phyloP scores from a whole-genome alignment of 2,329 filamentous ascomycete genomes.

The Epichloe gansuensis region DNA sequence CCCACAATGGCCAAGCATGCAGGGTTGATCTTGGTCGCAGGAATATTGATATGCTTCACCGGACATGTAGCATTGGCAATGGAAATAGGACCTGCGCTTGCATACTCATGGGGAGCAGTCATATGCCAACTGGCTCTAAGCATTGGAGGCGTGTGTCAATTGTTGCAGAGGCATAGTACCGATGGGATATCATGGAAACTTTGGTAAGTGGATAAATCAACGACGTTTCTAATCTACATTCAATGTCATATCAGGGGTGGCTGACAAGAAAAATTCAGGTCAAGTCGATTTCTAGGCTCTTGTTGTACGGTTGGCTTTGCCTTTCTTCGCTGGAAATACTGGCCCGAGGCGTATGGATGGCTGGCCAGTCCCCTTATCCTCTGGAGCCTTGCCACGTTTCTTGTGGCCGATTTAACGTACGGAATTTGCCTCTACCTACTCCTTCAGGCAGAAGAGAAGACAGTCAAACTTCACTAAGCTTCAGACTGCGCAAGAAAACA shows the following conservation, averaged over 20 bases:
- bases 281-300: slow-evolving; percentile 8
- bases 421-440: slow-evolving; percentile 5
- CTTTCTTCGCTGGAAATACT: slow-evolving; percentile 7
- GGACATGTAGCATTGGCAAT: slow-evolving; percentile 9
- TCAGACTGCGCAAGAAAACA: neutral
- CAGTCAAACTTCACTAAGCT: neutral
- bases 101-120: slow-evolving; percentile 10
- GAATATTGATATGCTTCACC: slow-evolving; percentile 6
- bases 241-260: too few species aligned
- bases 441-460: neutral
- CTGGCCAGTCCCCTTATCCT: slow-evolving; percentile 5
- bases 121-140: slow-evolving; percentile 8
- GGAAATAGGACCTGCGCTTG: slow-evolving; percentile 8
- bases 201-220: slow-evolving; percentile 4
- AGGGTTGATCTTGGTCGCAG: slow-evolving; percentile 4
- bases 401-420: slow-evolving; percentile 6
- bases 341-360: slow-evolving; percentile 8
- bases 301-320: slow-evolving; percentile 8
- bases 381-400: slow-evolving; percentile 6
- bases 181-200: slow-evolving; percentile 7
- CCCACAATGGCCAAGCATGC: slow-evolving; percentile 7
- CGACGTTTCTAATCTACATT: neutral
- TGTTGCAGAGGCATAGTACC: slow-evolving; percentile 8
- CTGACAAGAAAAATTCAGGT: neutral
- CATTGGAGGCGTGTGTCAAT: slow-evolving; percentile 7